These are phyloP conservation scores for Rubia tinctorum DNA, from an alignment of 305 asterid genomes.

Conservation along the genomic window DNA sequence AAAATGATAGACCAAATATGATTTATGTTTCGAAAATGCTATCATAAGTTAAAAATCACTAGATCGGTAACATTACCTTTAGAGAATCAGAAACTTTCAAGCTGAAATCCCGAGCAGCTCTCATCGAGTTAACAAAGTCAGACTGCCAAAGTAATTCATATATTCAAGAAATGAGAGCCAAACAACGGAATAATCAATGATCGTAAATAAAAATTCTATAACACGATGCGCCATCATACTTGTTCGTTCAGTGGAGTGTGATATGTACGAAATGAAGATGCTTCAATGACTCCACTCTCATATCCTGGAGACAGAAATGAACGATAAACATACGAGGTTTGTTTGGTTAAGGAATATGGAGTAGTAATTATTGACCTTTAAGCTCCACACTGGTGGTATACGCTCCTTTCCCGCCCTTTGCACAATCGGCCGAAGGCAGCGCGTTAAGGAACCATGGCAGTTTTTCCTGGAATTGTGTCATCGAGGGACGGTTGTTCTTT, in stretches of 20 bases:
- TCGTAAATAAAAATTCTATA: not conserved
- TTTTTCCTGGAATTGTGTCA: slow-evolving; percentile 80
- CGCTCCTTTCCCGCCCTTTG: slow-evolving; percentile 98
- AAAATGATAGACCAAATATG: too few relatives aligned
- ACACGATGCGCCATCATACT: slow-evolving; percentile 38
- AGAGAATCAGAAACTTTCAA: slow-evolving; percentile 71
- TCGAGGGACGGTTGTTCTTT: slow-evolving; percentile 79
- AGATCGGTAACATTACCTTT: slow-evolving; percentile 40
- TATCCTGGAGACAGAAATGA: slow-evolving; percentile 44
- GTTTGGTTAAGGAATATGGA: not conserved
- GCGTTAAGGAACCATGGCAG: slow-evolving; percentile 97
- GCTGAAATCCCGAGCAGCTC: slow-evolving; percentile 94
- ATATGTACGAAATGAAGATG: slow-evolving; percentile 94
- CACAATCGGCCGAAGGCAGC: slow-evolving; percentile 94
- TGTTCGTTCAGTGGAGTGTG: slow-evolving; percentile 97
- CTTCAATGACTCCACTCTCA: slow-evolving; percentile 66
- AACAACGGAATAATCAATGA: not conserved
- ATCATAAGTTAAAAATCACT: not conserved
- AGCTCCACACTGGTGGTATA: slow-evolving; percentile 81
- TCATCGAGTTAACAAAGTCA: slow-evolving; percentile 94
- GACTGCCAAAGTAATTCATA: slow-evolving; percentile 32
- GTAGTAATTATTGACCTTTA: slow-evolving; percentile 38
- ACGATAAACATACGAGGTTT: not conserved
- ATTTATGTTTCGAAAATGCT: not conserved
- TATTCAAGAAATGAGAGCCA: slow-evolving; percentile 10